Evolutionary conservation across 2,329 filamentous ascomycete genomes (phyloP).

Genomic region (Capronia americana): DNA sequence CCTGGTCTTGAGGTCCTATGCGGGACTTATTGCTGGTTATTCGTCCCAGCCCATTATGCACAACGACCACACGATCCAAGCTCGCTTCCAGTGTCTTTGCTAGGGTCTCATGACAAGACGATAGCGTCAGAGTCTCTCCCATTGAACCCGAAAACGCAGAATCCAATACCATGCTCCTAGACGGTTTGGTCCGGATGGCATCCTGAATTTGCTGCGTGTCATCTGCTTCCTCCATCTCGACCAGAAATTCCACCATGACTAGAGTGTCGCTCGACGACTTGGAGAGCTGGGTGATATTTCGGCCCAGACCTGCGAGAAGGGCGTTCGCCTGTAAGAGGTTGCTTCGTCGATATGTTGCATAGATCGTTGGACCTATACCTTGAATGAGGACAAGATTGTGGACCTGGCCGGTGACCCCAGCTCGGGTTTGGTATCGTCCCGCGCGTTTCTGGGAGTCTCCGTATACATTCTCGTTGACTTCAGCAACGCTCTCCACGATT

Average conservation of each 20-base stretch:
- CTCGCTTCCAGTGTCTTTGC: conserved; percentile 22
- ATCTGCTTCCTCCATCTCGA: conserved; percentile 11
- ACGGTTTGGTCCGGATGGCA: neutral
- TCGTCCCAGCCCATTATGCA: conserved; percentile 32
- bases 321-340: conserved; percentile 33
- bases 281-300: conserved; percentile 29
- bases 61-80: conserved; percentile 31
- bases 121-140: conserved; percentile 25
- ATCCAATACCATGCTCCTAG: conserved; percentile 19
- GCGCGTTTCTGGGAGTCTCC: conserved; percentile 2
- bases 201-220: conserved; percentile 9
- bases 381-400: conserved; percentile 31
- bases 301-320: conserved; percentile 24
- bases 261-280: conserved; percentile 16
- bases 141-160: conserved; percentile 26
- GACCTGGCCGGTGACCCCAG: neutral
- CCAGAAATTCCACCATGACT: conserved; percentile 24
- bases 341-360: conserved; percentile 28
- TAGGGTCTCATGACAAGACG: conserved; percentile 25
- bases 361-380: conserved; percentile 24
- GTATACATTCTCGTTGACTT: conserved; percentile 29
- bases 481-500: conserved; percentile 29
- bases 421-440: neutral
- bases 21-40: neutral
- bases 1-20: neutral